A percentile compares a stretch with the other conserved stretches of the same genome.
Conservation (phyloP, 2,329 filamentous ascomycete species). For the Pezicula radicicola region DNA sequence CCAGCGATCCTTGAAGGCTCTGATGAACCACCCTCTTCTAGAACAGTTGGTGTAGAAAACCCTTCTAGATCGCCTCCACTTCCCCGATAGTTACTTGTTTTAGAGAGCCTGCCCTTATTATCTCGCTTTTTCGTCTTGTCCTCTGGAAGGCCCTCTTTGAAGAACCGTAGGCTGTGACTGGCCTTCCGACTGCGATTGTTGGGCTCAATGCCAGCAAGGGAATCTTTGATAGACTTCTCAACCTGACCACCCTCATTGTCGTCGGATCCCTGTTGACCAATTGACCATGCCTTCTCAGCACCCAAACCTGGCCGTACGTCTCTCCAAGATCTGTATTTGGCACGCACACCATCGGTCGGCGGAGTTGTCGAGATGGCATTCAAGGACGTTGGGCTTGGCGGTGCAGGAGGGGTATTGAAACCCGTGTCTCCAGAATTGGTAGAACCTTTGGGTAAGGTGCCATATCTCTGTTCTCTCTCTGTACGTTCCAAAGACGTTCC, state of each 20-base stretch:
- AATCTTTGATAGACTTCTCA: slow-evolving; percentile 62
- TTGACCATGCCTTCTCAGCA: slow-evolving; percentile 62
- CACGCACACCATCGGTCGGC: slow-evolving; percentile 27
- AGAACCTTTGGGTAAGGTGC: slow-evolving; percentile 27
- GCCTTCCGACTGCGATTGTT: slow-evolving; percentile 65
- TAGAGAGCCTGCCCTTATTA: slow-evolving; percentile 26
- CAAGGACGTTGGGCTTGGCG: slow-evolving; percentile 13
- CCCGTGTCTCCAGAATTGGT: slow-evolving; percentile 32
- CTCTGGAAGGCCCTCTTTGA: slow-evolving; percentile 62
- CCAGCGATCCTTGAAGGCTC: background rate
- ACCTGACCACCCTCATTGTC: slow-evolving; percentile 58
- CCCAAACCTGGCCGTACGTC: slow-evolving; percentile 17
- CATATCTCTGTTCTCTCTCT: slow-evolving; percentile 35
- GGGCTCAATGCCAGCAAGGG: slow-evolving; percentile 57
- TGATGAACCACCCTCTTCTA: background rate
- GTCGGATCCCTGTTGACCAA: slow-evolving; percentile 51
- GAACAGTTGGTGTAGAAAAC: background rate
- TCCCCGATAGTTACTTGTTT: slow-evolving; percentile 18
- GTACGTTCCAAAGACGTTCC: slow-evolving; percentile 41
- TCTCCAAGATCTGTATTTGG: slow-evolving; percentile 30
- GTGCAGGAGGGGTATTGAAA: slow-evolving; percentile 21
- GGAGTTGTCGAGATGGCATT: slow-evolving; percentile 20
- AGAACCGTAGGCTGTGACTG: slow-evolving; percentile 64
- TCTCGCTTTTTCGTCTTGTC: slow-evolving; percentile 55
- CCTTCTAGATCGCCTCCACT: slow-evolving; percentile 6